phyloP scores from a whole-genome alignment of 345 rosid genomes.

The Sisymbrium altissimum region DNA sequence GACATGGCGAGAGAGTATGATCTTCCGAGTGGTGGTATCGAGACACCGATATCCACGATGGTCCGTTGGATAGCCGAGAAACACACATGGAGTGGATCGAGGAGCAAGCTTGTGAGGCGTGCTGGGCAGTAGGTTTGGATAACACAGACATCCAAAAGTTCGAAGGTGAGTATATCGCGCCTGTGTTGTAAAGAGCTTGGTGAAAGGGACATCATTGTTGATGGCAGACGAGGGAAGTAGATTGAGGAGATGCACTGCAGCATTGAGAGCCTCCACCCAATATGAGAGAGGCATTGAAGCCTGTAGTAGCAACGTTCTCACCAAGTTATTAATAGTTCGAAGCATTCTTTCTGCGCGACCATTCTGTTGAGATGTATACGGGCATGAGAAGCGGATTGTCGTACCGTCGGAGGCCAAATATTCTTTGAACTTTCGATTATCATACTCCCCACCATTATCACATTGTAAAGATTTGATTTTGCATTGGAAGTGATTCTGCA shows the following conservation, averaged over 20 bases:
- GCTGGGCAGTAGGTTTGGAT: background rate
- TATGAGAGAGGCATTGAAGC: background rate
- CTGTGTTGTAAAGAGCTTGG: background rate
- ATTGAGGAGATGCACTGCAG: background rate
- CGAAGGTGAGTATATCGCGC: background rate
- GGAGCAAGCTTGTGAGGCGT: background rate
- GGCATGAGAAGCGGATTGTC: too few species aligned
- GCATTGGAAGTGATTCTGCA: background rate
- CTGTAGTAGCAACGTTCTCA: accelerated
- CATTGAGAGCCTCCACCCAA: background rate
- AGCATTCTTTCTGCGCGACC: too few species aligned
- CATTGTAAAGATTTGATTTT: background rate
- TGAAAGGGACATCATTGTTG: background rate
- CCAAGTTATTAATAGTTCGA: too few species aligned
- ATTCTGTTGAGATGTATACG: too few species aligned
- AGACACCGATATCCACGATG: background rate
- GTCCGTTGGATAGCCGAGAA: background rate
- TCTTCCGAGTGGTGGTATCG: background rate
- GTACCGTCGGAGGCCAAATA: too few species aligned
- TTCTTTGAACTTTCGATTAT: too few species aligned
- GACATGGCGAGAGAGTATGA: background rate
- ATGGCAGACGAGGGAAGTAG: background rate
- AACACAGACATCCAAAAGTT: background rate
- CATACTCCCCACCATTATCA: background rate
- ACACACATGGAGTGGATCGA: background rate